These are phyloP conservation scores for Bromus sterilis DNA, from an alignment of 176 grass and related monocot species.

Conservation along the genomic window DNA sequence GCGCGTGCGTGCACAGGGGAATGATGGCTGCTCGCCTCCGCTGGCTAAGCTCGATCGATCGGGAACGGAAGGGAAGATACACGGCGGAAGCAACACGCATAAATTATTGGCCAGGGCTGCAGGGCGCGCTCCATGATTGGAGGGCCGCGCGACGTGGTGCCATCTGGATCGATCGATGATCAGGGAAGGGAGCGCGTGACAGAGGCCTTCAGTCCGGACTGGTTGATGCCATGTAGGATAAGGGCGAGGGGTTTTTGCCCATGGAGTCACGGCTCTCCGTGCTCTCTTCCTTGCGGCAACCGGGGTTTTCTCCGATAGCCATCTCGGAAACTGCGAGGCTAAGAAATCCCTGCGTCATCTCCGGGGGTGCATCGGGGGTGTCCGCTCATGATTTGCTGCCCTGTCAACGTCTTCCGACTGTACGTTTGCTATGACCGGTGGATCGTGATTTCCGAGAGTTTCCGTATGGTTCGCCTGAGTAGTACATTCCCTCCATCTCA, in stretches of 20 bases:
- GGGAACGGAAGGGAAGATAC: neutral
- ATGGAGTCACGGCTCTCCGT: conserved; percentile 55
- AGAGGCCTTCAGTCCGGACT: neutral
- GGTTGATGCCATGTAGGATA: neutral
- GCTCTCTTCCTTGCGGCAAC: conserved; percentile 46
- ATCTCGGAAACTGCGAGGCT: neutral
- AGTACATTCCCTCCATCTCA: neutral
- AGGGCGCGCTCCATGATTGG: conserved; percentile 13
- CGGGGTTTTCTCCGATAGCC: neutral
- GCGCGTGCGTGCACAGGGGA: conserved; percentile 12
- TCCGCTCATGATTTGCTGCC: conserved; percentile 11
- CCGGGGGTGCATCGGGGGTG: conserved; percentile 5
- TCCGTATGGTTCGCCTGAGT: neutral
- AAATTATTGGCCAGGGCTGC: conserved; percentile 29
- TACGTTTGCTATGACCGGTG: neutral
- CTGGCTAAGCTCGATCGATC: neutral
- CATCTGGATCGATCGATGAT: neutral
- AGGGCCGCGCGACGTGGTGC: conserved; percentile 2
- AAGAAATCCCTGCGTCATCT: conserved; percentile 18
- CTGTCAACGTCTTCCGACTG: neutral
- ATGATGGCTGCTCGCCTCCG: neutral
- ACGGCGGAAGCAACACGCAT: conserved; percentile 17
- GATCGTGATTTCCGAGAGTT: neutral
- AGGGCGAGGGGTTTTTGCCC: neutral
- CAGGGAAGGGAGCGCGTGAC: neutral